phyloP scores from a whole-genome alignment of 2,329 filamentous ascomycete species.

The Fusarium sp. region DNA sequence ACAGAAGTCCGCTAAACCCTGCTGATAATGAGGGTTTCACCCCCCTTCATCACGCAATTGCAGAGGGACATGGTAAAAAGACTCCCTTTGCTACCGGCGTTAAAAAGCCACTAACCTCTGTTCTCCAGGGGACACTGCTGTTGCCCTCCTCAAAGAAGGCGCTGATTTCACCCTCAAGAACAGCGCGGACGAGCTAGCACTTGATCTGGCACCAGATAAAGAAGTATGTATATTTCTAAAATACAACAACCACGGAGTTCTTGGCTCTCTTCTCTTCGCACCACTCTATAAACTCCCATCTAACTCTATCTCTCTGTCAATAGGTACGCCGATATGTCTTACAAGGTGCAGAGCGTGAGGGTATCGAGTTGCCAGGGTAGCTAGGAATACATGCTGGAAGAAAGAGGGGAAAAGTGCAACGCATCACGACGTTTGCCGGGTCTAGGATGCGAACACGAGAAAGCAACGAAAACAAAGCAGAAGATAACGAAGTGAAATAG shows the following conservation, averaged over 20 bases:
- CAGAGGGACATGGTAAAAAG: constrained; percentile 73
- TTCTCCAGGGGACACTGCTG: constrained; percentile 75
- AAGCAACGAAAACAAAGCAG: neutral
- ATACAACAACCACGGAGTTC: neutral
- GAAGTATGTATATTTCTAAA: constrained; percentile 66
- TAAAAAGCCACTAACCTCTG: neutral
- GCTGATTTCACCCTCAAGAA: constrained; percentile 85
- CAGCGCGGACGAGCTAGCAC: constrained; percentile 72
- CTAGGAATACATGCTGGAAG: constrained; percentile 32
- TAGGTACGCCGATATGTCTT: constrained; percentile 81
- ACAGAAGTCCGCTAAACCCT: constrained; percentile 83
- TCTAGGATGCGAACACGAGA: neutral
- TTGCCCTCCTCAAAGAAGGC: constrained; percentile 83
- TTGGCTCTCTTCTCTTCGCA: neutral
- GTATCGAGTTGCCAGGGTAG: constrained; percentile 67
- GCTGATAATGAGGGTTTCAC: constrained; percentile 86
- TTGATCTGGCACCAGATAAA: constrained; percentile 86
- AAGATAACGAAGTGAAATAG: neutral
- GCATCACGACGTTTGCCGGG: constrained; percentile 2
- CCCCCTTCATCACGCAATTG: constrained; percentile 86
- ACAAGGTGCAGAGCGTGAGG: constrained; percentile 83
- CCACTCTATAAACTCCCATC: constrained; percentile 22
- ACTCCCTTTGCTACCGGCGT: neutral
- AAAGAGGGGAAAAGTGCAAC: constrained; percentile 19
- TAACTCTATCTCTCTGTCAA: constrained; percentile 29